Evolutionary conservation across 768 basidiomycete species (phyloP).

Genomic region (Tylopilus subfusipes): DNA sequence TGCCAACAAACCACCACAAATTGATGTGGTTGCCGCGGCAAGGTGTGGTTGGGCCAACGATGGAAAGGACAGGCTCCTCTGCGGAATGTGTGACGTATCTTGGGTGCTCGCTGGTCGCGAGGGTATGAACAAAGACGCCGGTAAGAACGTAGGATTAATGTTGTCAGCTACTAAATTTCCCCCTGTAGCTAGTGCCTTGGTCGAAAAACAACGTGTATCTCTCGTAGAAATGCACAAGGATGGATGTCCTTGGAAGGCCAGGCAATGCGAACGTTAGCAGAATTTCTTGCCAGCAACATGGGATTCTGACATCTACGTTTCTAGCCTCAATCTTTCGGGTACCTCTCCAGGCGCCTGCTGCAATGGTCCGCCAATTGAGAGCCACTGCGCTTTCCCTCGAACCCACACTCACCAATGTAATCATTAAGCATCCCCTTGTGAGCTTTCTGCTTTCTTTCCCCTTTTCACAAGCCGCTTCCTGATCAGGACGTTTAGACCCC

Average conservation of each 20-base stretch:
- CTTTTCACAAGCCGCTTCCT: conserved; percentile 4
- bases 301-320: conserved; percentile 2
- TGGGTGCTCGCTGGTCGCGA: conserved; percentile 72
- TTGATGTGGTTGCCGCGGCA: conserved; percentile 77
- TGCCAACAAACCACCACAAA: conserved; percentile 66
- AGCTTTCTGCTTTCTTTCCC: conserved; percentile 22
- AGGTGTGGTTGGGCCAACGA: conserved; percentile 84
- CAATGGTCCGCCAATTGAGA: conserved; percentile 60
- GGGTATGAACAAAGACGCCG: conserved; percentile 73
- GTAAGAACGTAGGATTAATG: conserved; percentile 47
- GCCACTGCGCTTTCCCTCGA: conserved; percentile 51
- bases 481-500: conserved; percentile 43
- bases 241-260: conserved; percentile 80
- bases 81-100: conserved; percentile 64
- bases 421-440: conserved; percentile 74
- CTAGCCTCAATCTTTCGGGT: conserved; percentile 71
- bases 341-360: conserved; percentile 62
- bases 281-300: neutral
- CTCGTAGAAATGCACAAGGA: conserved; percentile 73
- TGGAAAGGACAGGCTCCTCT: conserved; percentile 74
- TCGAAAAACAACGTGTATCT: conserved; percentile 68
- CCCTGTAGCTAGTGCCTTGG: conserved; percentile 55
- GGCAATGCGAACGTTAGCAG: conserved; percentile 72
- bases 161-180: conserved; percentile 13
- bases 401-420: conserved; percentile 47